Base-by-base conservation (phyloP, 768 basidiomycete genomes). In the Xerocomellus dryophilus region DNA sequence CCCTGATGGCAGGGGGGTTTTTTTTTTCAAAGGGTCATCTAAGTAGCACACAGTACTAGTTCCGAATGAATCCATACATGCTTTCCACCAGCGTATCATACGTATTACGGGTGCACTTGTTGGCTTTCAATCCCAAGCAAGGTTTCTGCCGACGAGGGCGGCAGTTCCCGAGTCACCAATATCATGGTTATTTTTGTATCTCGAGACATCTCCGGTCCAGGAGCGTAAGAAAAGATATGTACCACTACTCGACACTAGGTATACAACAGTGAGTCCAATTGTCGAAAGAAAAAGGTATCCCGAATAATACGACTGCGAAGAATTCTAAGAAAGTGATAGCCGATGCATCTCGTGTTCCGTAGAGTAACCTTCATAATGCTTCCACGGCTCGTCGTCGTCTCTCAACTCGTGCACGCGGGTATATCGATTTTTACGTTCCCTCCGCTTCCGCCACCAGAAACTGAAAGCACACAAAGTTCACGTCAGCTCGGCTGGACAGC, bases 361-460 rank as follows among this genome's bases (percentile, higher is more conserved):
- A 38, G 45, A 10, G 31, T 56, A 27, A n/a, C 34, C 58, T 2
- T 71, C 68, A 20, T 69, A 69, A 46, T 41, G 44, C 27, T 20
- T 65, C 69, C 69, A 69, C 18, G 68, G 69, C 17, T 71, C 68
- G 27, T 69, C 68, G 31, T 61, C 65, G 0, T 71, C 63, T 32
- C 67, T 60, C 32, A 71, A 18, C 23, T 63, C 63, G 47, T 71
- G 52, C 12, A 69, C 55, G 8, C 68, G 65, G 7, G 27, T 31
- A 53, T 69, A 68, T 3, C 53, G 51, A 9, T 9, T 59, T 43
- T 55, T 39, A 3, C 60, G 61, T 42, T 71, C 68, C 18, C 0
- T 43, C 23, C 51, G 51, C 47, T n/a, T 60, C 36, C 69, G 65
- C 67, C 68, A 62, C 68, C 67, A 69, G 53, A 69, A 69, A 29